Evolutionary conservation across 371 early-diverging fungal species (phyloP), one percentile per base, ranked within the genome.

Genomic region (Actinomortierella wolfii): DNA sequence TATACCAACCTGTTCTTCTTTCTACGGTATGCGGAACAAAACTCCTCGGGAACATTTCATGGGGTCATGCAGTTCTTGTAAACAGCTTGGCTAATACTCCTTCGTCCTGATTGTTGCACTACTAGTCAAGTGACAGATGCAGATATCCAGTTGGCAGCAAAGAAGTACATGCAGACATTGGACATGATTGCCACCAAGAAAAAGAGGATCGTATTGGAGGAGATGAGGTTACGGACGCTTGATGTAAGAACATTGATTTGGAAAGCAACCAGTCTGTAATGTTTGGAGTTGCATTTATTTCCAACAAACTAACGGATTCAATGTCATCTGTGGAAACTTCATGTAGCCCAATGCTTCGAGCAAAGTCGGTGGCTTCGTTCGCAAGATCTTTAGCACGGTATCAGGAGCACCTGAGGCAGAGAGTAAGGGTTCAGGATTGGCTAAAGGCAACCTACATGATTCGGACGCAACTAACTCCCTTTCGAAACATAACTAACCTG

Each of bases 1-100:
- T 96, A 92, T 63, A 87, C 87, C 21, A 76, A 67, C 23, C 71
- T 90, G 21, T 83, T 80, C 63, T 80, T 86, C 55, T 92, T 93
- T 77, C 58, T 90, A 26, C 80, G 86, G 80, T 81, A 76, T 34
- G 8, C 20, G n/a, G 20, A 3, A 4, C 18, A 28, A 40, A 4
- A 46, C 13, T 28, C 47, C 4, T 47, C 51, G 26, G 21, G 45
- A 41, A n/a, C n/a, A n/a, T 53, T 17, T 24, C 17, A 14, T 39
- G 20, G 23, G 56, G 9, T 18, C 23, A 13, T 7, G 21, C 9
- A 14, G 23, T 14, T 5, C 14, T 13, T 54, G 45, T 18, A 44
- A 40, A 46, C 28, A 26, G 42, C 26, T 25, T 17, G 24, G 23
- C 21, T 13, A 29, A 11, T n/a, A 14, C 21, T 18, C 39, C 21